Base-by-base conservation (phyloP, 441 rosid genomes). In the Sinapis alba region DNA sequence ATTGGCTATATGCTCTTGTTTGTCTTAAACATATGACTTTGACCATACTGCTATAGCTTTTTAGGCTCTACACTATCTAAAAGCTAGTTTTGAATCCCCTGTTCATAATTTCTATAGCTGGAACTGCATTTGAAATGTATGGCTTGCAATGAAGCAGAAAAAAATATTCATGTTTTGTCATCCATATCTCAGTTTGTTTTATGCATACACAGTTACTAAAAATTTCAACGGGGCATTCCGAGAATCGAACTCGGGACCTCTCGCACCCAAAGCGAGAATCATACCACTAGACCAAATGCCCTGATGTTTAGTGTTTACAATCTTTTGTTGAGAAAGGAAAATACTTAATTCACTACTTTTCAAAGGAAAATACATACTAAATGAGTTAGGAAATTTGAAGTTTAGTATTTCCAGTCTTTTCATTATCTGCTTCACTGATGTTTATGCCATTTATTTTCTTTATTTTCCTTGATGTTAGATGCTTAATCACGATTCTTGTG, bases 231-330 rank as follows among this genome's bases (percentile, higher is more conserved):
- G 73, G 75, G 75, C 75, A 69, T 86, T 90, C 92, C 89, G 90
- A 90, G 93, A 91, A 91, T 90, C 87, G 92, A 90, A 91, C 92
- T 91, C 87, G 90, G 90, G 88, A 90, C 89, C 92, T 85, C 94
- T 90, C 87, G 88, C 94, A 94, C 93, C 90, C 92, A 85, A 88
- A 89, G 93, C 96, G 89, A 90, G 93, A 90, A 90, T 92, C 97
- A 89, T 92, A 90, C 93, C 89, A 90, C 92, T 88, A 90, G 98
- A 91, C 92, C 81, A 78, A 80, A 70, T 67, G 82, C 79, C 82
- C 79, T 47, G 54, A 15, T 47, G 54, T 7, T n/a, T 41, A 4
- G 7, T 41, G 16, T 4, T 41, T 41, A 9, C 41, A 34, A 10
- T 34, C 41, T 34, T 34, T 34, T 34, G 41, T 13, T 34, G 13